Evolutionary conservation across 345 rosid species (phyloP).

Genomic region (thale cress (Arabidopsis thaliana)): DNA sequence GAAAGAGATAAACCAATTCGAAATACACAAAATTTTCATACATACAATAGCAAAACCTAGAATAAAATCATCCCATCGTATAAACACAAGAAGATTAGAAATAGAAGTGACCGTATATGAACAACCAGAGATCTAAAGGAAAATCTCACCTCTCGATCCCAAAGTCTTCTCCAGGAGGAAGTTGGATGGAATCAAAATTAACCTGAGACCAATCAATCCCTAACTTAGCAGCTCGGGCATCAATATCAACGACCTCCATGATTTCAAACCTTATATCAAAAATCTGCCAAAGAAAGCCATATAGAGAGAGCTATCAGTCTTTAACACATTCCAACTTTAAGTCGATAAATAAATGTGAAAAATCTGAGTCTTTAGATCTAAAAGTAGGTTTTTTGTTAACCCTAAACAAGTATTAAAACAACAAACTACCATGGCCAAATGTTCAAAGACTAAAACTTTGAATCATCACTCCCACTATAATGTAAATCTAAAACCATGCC

Average conservation of each 20-base stretch:
- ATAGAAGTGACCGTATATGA: neutral
- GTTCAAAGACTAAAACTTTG: neutral
- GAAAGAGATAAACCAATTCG: neutral
- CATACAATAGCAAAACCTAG: neutral
- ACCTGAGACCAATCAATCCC: slow-evolving; percentile 1
- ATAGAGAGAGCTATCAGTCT: neutral
- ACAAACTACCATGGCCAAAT: neutral
- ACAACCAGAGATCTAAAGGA: neutral
- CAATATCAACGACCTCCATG: slow-evolving; percentile 2
- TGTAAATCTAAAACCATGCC: neutral
- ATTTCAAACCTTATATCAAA: neutral
- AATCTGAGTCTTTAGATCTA: neutral
- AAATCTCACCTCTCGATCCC: slow-evolving; percentile 12
- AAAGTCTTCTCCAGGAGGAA: slow-evolving; percentile 1
- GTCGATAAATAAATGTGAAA: neutral
- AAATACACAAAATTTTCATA: neutral
- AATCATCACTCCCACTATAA: neutral
- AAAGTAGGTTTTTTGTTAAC: neutral
- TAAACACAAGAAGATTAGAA: neutral
- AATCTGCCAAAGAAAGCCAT: neutral
- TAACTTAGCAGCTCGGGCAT: neutral
- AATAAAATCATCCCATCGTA: neutral
- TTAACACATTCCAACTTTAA: neutral
- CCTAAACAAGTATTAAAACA: slow-evolving; percentile 26
- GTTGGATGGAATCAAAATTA: neutral